Base-by-base conservation (phyloP, 2,329 filamentous ascomycete species). In the Hymenoscyphus fructigenus region DNA sequence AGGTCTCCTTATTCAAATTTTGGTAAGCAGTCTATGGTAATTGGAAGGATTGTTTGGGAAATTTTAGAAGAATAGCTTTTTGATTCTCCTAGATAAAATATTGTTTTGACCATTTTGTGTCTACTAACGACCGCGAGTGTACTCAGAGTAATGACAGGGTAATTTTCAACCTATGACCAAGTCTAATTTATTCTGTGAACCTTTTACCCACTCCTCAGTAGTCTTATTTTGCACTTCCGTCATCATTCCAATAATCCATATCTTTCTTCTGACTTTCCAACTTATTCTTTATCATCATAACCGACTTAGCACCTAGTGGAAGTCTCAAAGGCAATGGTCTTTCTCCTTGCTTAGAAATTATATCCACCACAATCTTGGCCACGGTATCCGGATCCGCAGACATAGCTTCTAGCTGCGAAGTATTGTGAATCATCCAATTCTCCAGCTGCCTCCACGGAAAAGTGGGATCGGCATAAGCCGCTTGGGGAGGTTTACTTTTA, bases 401-500 rank as follows among this genome's bases (percentile, higher is more conserved):
- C 17, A 60, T 26, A 10, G 36, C 12, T 38, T 60, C 36, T 2
- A 32, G 14, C 28, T 47, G 17, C 5, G 29, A 17, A 26, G 36
- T n/a, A 20, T 23, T 47, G 6, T 44, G 17, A 23, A 47, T 12
- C 36, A 60, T 23, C 59, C 36, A 47, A n/a, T 5, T 20, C 41
- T 60, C 59, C 12, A 63, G 53, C 28, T 63, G 53, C 5, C 47
- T 41, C 23, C 44, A 50, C 10, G 61, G 61, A 20, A 29, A 47
- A 20, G 7, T 47, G 12, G 61, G 55, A n/a, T 50, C 59, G 28
- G 29, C n/a, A 29, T 66, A 66, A 0, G 62, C 65, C n/a, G 65
- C 62, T 15, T 66, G 65, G 15, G 56, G n/a, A 7, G 6, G 68
- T 68, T 57, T 81, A 79, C 1, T 78, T 77, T 60, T 60, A n/a